A percentile compares a stretch with the other conserved stretches of the same genome.
Conservation (phyloP, 139 green algal genomes). For the Pseudopediastrum boryanum region DNA sequence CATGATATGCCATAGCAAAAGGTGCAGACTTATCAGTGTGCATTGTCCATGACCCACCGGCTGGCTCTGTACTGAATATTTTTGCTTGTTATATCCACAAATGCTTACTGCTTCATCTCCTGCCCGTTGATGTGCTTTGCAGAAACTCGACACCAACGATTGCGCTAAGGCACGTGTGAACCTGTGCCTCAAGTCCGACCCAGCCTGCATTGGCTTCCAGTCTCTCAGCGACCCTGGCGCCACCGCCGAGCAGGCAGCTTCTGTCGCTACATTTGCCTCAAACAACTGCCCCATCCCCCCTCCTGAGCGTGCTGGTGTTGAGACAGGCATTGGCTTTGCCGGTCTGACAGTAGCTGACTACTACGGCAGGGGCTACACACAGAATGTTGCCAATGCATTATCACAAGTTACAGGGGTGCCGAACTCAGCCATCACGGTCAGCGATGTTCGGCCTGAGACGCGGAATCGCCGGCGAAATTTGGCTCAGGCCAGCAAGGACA, state of each 20-base stretch:
- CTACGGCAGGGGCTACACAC: constrained; percentile 28
- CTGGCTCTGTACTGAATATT: no score
- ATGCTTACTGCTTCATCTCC: no score
- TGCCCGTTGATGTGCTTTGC: background rate
- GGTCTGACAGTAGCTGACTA: constrained; percentile 28
- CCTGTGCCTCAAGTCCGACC: constrained; percentile 15
- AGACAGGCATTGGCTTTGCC: constrained; percentile 29
- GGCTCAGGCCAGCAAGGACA: background rate
- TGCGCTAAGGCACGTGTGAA: constrained; percentile 39
- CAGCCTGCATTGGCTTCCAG: constrained; percentile 31
- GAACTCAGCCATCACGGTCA: background rate
- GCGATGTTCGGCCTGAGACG: constrained; percentile 30
- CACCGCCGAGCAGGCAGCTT: constrained; percentile 16
- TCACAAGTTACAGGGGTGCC: constrained; percentile 23
- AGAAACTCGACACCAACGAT: constrained; percentile 34
- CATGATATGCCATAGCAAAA: no score
- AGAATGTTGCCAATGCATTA: constrained; percentile 37
- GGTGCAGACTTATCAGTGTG: no score
- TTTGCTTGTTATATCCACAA: no score
- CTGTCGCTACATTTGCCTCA: background rate
- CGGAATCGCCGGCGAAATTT: background rate
- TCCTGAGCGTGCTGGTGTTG: background rate
- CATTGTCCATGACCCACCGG: no score
- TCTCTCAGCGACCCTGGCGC: constrained; percentile 7
- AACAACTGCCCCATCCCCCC: background rate